Evolutionary conservation across 257 asterid species (phyloP), one percentile per base, ranked within the genome.

Genomic region (Nicotiana tabacum): DNA sequence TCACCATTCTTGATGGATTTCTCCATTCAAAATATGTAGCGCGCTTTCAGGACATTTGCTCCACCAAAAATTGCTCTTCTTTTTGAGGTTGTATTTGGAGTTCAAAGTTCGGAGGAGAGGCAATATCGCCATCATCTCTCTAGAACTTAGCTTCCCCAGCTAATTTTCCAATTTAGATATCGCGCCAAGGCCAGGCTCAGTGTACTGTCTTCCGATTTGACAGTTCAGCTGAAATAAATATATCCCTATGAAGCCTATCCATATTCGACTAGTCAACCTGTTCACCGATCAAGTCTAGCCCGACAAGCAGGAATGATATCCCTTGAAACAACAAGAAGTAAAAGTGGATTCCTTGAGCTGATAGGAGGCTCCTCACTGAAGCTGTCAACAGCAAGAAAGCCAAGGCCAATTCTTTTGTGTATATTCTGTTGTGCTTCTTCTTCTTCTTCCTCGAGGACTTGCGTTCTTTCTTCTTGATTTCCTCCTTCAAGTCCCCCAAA

Each of bases 291-390:
- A 95, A 91, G 88, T 95, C 99, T 17, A 92, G 82, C 60, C 99
- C 98, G 21, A 93, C 99, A 9, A 94, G 94, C 83, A 96, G 83
- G 88, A 96, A 96, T 18, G 99, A 96, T 15, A 94, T 83, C 39
- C 99, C 97, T 84, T 96, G 98, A 85, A 96, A 96, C 39, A 96
- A 92, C 89, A 96, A 33, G 91, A 93, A 96, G 94, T 94, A 96
- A 55, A 96, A 94, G 85, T 96, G 98, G 86, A 96, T 88, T 1
- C 99, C 98, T 77, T 96, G 98, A 24, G 99, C 98, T n/a, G 99
- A 94, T 66, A 96, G 77, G 33, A 94, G 77, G 57, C 96, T 94
- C 81, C 99, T 90, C 0, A 91, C 94, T 1, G 97, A 86, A 77
- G 97, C 98, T 29, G 99, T 96, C 85, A 94, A 83, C 12, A 96